Conservation (phyloP, 116 monocot species). For the Trichopus zeylanicus region DNA sequence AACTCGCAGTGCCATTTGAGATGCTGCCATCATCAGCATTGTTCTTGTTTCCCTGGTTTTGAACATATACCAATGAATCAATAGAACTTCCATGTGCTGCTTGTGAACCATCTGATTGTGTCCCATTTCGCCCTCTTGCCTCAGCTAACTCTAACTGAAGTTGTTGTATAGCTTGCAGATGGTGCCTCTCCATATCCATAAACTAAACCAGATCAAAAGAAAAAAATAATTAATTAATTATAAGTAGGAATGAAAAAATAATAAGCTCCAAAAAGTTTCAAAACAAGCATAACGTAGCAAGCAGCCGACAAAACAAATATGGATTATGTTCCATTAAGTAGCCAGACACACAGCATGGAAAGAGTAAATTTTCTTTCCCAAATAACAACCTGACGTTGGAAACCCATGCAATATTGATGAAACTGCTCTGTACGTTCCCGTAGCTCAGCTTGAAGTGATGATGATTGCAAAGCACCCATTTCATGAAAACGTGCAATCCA, state of each 20-base stretch:
- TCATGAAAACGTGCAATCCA: constrained; percentile 79
- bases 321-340: too few relatives aligned
- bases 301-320: background rate
- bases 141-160: constrained; percentile 57
- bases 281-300: background rate
- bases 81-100: constrained; percentile 18
- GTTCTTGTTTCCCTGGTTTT: constrained; percentile 30
- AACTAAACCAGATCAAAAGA: constrained; percentile 23
- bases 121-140: constrained; percentile 24
- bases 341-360: too few relatives aligned
- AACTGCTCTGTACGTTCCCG: constrained; percentile 60
- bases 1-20: constrained; percentile 21
- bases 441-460: constrained; percentile 51
- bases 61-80: constrained; percentile 23
- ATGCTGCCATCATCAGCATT: constrained; percentile 31
- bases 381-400: constrained; percentile 44
- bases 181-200: constrained; percentile 57
- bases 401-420: constrained; percentile 52
- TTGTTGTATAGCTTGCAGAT: constrained; percentile 63
- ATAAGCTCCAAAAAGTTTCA: background rate
- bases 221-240: background rate
- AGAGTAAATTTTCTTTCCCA: background rate
- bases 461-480: constrained; percentile 68
- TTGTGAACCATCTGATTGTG: constrained; percentile 28
- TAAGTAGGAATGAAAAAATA: background rate